Evolutionary conservation across 2,329 filamentous ascomycete genomes (phyloP).

Genomic region (Xylariales sp.): DNA sequence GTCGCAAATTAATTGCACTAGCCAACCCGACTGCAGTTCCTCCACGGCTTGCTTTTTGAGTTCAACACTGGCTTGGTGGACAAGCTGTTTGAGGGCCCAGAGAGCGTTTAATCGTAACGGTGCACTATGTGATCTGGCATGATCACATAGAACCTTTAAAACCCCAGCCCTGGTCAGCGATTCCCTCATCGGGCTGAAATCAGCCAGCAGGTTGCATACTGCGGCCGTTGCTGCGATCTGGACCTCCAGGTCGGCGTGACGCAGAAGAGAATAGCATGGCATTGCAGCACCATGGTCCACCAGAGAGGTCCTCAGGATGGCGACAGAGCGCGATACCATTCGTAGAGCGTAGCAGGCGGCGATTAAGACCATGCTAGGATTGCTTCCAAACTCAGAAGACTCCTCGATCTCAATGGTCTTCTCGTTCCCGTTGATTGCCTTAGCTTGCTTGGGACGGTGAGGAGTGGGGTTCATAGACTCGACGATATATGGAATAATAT

Average conservation of each 20-base stretch:
- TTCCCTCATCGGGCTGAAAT: conserved; percentile 89
- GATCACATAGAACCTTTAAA: conserved; percentile 72
- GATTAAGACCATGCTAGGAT: conserved; percentile 72
- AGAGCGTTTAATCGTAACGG: conserved; percentile 78
- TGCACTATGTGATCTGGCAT: conserved; percentile 78
- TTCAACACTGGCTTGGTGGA: conserved; percentile 65
- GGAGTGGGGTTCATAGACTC: conserved; percentile 66
- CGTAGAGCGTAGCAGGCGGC: conserved; percentile 80
- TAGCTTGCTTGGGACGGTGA: conserved; percentile 40
- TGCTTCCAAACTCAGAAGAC: conserved; percentile 58
- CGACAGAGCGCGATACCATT: conserved; percentile 80
- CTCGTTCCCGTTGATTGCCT: conserved; percentile 43
- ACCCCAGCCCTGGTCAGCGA: conserved; percentile 70
- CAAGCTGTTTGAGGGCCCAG: conserved; percentile 91
- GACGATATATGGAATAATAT: conserved; percentile 76
- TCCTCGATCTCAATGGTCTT: conserved; percentile 27
- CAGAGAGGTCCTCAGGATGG: conserved; percentile 76
- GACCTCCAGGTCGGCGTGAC: conserved; percentile 70
- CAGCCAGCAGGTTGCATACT: conserved; percentile 79
- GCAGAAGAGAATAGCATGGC: conserved; percentile 72
- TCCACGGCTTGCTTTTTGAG: conserved; percentile 75
- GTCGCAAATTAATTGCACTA: conserved; percentile 71
- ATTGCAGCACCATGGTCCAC: conserved; percentile 80
- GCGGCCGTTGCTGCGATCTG: conserved; percentile 82
- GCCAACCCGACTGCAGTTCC: conserved; percentile 72